Base-by-base conservation (phyloP, 805 yeast species). In the Cyberlindnera veronae region DNA sequence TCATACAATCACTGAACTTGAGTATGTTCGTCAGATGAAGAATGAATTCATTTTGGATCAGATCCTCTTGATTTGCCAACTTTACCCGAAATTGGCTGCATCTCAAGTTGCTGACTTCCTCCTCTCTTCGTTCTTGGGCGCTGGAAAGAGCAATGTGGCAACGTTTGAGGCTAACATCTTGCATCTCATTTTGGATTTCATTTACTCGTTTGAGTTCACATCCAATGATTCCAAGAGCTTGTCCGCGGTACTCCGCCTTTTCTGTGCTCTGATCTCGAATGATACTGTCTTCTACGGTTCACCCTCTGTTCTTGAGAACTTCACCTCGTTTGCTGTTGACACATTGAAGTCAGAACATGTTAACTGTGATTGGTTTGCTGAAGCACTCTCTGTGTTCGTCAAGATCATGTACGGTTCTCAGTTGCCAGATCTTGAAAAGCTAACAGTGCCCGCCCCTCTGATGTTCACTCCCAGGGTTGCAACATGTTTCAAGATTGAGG, bases 281-380 rank as follows among this genome's bases (percentile, higher is more conserved):
- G 60, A 61, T 12, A 46, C 57, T 1, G 60, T 71, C 4, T 67
- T 66, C 36, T 63, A 61, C 19, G 62, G 63, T 12, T 50, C 65
- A 13, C 61, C 60, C 13, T 48, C 54, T 1, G 44, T 63, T 1
- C 45, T 71, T 12, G 66, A 64, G 7, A 54, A 57, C 7, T 70
- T 74, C 40, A 44, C 69, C 3, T 34, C 49, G 0, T 67, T 66
- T 26, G 53, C 78, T 22, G 53, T 62, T 11, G 58, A 53, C 2
- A 62, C 64, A 3, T 44, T 77, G 10, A 57, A 49, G 1, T 61
- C 68, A 2, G 68, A 67, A 28, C 54, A 57, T 42, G 62, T 61
- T 3, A 69, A 74, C 44, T 54, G 66, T 20, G 66, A 69, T 13
- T 86, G 86, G 82, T 77, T 78, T 51, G 73, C 82, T 0, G 68